Base-by-base conservation (phyloP, 106 monocot species). In the Dendrobium chrysotoxum region DNA sequence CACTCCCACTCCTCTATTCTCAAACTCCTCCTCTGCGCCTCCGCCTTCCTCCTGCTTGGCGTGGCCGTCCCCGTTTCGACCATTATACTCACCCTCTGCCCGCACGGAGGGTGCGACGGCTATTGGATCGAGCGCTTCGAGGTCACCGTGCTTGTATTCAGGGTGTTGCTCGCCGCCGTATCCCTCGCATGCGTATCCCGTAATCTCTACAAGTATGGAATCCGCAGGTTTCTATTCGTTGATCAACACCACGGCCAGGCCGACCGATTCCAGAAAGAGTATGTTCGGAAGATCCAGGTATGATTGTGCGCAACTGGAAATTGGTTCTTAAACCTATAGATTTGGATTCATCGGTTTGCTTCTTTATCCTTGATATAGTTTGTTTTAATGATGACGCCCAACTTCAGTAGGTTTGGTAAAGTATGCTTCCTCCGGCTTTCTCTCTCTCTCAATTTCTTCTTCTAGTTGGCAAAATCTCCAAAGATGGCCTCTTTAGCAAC, bases 161-260 rank as follows among this genome's bases (percentile, higher is more conserved):
- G 88, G 80, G 82, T 77, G n/a, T 74, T 82, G 5, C 76, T 84
- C 5, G 90, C 92, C n/a, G 87, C 81, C 5, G 78, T 81, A 30
- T 84, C 88, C n/a, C 77, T 92, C 44, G 76, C 13, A 0, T 88
- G 90, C 70, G 79, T 92, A 20, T 90, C 92, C 20, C 40, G 82
- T 74, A 86, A 85, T 53, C 78, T 92, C n/a, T 76, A 78, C 40
- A 88, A 90, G 86, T 90, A 88, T 66, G 86, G 88, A 68, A 75
- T 90, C 50, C 40, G 90, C 53, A 83, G 77, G 79, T 92, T 92
- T 28, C 67, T 92, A n/a, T 92, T 92, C 80, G 82, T 90, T 8
- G 90, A 90, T 79, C 81, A 81, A 79, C 77, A 83, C n/a, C 84
- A 82, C 65, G 89, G 88, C 3, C 79, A 77, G 23, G 47, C 71